phyloP scores from a whole-genome alignment of 805 yeast species.

The Kurtzmaniella fragi region DNA sequence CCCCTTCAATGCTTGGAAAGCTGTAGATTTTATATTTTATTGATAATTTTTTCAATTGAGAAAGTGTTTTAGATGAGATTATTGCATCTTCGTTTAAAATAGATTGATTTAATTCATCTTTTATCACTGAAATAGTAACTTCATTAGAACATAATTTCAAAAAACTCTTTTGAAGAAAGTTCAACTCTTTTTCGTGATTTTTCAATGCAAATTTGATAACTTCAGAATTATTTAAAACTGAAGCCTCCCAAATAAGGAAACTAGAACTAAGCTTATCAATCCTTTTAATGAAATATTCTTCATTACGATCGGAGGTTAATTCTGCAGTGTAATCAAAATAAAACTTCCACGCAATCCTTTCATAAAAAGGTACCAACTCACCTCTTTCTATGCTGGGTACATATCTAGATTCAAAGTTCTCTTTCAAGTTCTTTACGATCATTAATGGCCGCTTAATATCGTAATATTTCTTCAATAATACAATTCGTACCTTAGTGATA shows the following conservation, averaged over 20 bases:
- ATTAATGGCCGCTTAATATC: conserved; percentile 27
- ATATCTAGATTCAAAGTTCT: conserved; percentile 20
- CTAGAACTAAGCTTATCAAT: conserved; percentile 19
- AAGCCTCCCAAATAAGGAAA: conserved; percentile 36
- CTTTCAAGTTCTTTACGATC: conserved; percentile 25
- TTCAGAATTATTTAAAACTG: conserved; percentile 11
- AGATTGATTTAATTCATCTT: conserved; percentile 7
- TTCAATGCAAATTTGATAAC: conserved; percentile 13
- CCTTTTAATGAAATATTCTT: conserved; percentile 16
- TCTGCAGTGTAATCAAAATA: conserved; percentile 24
- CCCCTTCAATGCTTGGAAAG: conserved; percentile 7
- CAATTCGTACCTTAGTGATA: conserved; percentile 22
- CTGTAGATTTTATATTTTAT: conserved; percentile 24
- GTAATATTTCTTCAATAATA: conserved; percentile 32
- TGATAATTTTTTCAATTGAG: conserved; percentile 27
- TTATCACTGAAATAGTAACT: conserved; percentile 10
- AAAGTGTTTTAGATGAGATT: conserved; percentile 13
- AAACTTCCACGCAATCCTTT: conserved; percentile 38
- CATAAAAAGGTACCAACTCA: conserved; percentile 30
- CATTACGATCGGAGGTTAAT: conserved; percentile 11
- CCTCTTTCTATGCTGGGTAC: conserved; percentile 17
- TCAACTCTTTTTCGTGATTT: conserved; percentile 11
- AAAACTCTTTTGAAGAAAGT: conserved; percentile 20
- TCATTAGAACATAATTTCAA: conserved; percentile 15
- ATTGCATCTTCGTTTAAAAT: neutral